Percentiles rank a stretch among this genome's conserved stretches.
These are phyloP conservation scores for Kodamaea restingae DNA, from an alignment of 805 yeast genomes.

Conservation along the genomic window DNA sequence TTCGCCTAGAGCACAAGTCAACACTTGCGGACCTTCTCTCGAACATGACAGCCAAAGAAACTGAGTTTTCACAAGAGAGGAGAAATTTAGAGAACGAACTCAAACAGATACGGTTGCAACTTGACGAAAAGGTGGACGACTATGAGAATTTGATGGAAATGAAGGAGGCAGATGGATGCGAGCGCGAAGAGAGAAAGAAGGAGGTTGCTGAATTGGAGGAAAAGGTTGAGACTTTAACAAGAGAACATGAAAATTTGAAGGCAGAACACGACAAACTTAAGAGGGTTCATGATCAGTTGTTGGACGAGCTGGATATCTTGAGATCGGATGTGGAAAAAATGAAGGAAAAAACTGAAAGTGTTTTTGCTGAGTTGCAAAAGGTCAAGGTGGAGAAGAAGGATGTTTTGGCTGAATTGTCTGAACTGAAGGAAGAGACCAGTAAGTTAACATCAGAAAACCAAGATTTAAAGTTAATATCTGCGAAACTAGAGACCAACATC, in stretches of 20 bases:
- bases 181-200: neutral
- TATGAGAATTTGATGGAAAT: conserved; percentile 42
- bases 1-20: neutral
- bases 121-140: conserved; percentile 46
- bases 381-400: too few relatives aligned
- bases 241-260: neutral
- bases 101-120: conserved; percentile 36
- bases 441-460: neutral
- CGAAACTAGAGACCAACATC: neutral
- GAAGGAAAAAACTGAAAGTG: too few relatives aligned
- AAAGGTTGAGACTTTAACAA: neutral
- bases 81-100: conserved; percentile 47
- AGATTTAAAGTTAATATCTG: neutral
- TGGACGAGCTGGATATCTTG: neutral
- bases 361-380: neutral
- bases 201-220: too few relatives aligned
- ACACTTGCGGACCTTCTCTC: conserved; percentile 49
- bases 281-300: too few relatives aligned
- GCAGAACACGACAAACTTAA: neutral
- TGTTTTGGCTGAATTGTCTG: neutral
- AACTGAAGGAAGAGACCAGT: neutral
- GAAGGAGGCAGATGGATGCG: conserved; percentile 17
- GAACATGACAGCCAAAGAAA: conserved; percentile 63
- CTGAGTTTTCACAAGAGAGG: conserved; percentile 54
- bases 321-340: neutral